These are phyloP conservation scores for Voacanga thouarsii DNA, from an alignment of 257 asterid genomes.

Conservation along the genomic window DNA sequence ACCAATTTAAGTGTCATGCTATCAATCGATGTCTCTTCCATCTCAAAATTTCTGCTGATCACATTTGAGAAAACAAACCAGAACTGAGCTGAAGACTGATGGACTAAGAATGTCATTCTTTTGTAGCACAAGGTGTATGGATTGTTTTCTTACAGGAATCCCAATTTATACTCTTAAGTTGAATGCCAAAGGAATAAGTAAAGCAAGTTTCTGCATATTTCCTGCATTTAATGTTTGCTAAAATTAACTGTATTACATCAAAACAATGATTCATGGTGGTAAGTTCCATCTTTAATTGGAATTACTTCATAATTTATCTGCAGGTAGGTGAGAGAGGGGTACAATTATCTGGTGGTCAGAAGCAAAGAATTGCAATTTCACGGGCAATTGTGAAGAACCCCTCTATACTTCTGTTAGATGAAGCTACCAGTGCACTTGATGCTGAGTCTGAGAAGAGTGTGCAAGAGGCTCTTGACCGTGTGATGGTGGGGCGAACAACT, in stretches of 20 bases:
- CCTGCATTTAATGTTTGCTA: background rate
- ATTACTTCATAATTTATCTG: background rate
- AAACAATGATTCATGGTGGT: background rate
- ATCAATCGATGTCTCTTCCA: background rate
- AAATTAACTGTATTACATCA: background rate
- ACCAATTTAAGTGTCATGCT: background rate
- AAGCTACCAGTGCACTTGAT: slow-evolving; percentile 98
- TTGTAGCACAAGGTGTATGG: background rate
- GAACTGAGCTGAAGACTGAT: background rate
- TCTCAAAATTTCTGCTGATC: background rate
- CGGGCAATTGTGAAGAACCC: slow-evolving; percentile 94
- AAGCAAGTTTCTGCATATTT: background rate
- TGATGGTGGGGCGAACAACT: slow-evolving; percentile 92
- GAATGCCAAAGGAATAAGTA: background rate
- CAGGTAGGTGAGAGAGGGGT: slow-evolving; percentile 99
- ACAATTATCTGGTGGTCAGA: slow-evolving; percentile 98
- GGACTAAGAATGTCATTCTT: background rate
- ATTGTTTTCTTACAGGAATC: background rate
- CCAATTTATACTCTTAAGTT: background rate
- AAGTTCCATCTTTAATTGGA: background rate
- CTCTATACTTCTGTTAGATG: slow-evolving; percentile 79
- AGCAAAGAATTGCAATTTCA: slow-evolving; percentile 87
- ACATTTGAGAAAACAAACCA: background rate
- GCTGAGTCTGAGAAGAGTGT: slow-evolving; percentile 94
- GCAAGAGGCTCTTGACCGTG: slow-evolving; percentile 96